Evolutionary conservation across 2,329 filamentous ascomycete genomes (phyloP).

Genomic region (Colletotrichum australisinense): DNA sequence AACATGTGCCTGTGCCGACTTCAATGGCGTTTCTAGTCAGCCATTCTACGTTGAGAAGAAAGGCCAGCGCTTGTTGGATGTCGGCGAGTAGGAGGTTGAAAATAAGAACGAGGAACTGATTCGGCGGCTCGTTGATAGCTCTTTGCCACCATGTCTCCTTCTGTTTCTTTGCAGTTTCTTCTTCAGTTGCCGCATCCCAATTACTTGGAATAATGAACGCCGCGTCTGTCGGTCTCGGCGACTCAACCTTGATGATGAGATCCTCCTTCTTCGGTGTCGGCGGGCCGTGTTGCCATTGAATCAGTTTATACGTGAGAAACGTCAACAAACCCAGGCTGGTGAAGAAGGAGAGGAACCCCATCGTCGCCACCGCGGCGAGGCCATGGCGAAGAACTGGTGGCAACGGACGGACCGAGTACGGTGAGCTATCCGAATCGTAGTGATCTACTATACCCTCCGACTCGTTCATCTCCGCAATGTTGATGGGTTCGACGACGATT

Average conservation of each 20-base stretch:
- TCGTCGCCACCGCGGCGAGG: slow-evolving; percentile 50
- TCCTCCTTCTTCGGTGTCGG: slow-evolving; percentile 31
- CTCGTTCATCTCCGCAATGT: slow-evolving; percentile 36
- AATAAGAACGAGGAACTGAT: slow-evolving; percentile 77
- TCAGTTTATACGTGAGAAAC: slow-evolving; percentile 49
- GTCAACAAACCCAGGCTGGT: slow-evolving; percentile 45
- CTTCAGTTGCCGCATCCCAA: slow-evolving; percentile 38
- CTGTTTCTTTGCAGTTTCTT: slow-evolving; percentile 7
- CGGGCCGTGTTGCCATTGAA: slow-evolving; percentile 45
- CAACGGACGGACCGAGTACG: slow-evolving; percentile 47
- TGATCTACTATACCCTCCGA: slow-evolving; percentile 15
- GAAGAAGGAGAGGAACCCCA: slow-evolving; percentile 51
- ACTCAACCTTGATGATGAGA: slow-evolving; percentile 8
- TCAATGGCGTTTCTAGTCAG: slow-evolving; percentile 63
- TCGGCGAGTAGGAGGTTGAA: slow-evolving; percentile 78
- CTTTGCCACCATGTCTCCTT: slow-evolving; percentile 36
- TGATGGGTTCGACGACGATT: slow-evolving; percentile 23
- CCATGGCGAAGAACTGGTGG: slow-evolving; percentile 48
- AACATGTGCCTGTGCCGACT: slow-evolving; percentile 66
- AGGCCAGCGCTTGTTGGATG: slow-evolving; percentile 73
- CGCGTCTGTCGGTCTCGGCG: slow-evolving; percentile 35
- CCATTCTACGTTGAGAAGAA: slow-evolving; percentile 72
- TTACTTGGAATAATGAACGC: slow-evolving; percentile 42
- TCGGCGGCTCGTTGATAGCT: slow-evolving; percentile 55
- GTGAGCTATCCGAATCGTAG: slow-evolving; percentile 43